These are phyloP conservation scores for Lepidopterella palustris DNA, from an alignment of 495 filamentous ascomycete species.

Conservation along the genomic window DNA sequence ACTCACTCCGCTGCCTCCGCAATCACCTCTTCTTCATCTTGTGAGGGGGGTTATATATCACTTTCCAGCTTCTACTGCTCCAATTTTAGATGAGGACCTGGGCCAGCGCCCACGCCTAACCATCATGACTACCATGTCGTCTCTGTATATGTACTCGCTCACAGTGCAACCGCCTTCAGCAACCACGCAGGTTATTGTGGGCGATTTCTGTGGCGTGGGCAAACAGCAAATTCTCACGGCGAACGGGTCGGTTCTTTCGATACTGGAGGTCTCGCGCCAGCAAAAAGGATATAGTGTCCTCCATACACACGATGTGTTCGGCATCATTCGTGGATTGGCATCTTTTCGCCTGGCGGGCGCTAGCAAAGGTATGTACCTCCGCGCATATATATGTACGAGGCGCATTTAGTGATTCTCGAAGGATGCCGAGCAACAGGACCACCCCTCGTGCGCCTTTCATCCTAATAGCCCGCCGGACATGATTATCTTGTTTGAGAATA, in stretches of 20 bases:
- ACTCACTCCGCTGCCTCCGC: too few relatives aligned
- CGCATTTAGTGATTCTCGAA: slow-evolving; percentile 93
- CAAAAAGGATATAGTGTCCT: slow-evolving; percentile 80
- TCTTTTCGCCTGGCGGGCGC: slow-evolving; percentile 88
- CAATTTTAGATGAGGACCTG: neutral
- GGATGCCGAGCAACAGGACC: slow-evolving; percentile 50
- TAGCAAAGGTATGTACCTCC: slow-evolving; percentile 77
- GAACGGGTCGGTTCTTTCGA: slow-evolving; percentile 79
- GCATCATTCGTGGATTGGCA: slow-evolving; percentile 81
- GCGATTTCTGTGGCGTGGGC: slow-evolving; percentile 89
- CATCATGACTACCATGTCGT: slow-evolving; percentile 93
- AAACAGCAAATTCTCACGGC: slow-evolving; percentile 96
- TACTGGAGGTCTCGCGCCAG: slow-evolving; percentile 77
- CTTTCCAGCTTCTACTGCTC: neutral
- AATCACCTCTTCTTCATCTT: too few relatives aligned
- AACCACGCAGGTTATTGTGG: slow-evolving; percentile 81
- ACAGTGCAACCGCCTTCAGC: slow-evolving; percentile 88
- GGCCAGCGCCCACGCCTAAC: slow-evolving; percentile 26
- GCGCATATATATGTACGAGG: slow-evolving; percentile 5
- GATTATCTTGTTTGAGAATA: slow-evolving; percentile 30
- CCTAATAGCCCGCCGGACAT: slow-evolving; percentile 1
- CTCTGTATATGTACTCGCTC: slow-evolving; percentile 95
- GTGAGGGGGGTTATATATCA: too few relatives aligned
- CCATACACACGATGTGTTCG: slow-evolving; percentile 88
- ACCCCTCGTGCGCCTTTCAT: slow-evolving; percentile 12